Conservation (phyloP, 2,329 filamentous ascomycete species). For the Botrytis hyacinthi region DNA sequence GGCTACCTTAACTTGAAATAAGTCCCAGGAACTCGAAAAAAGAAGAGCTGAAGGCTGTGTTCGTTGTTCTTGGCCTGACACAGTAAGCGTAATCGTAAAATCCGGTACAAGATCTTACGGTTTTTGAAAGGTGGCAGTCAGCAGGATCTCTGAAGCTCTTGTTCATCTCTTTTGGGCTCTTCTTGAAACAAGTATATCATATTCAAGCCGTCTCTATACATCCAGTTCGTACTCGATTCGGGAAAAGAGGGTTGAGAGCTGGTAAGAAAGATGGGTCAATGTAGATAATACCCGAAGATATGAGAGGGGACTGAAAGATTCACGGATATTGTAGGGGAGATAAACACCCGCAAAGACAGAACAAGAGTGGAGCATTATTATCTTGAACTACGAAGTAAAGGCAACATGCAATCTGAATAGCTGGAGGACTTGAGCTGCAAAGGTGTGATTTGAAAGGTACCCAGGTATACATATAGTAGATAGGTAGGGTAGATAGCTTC, state of each 20-base stretch:
- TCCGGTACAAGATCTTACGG: slow-evolving; percentile 12
- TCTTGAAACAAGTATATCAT: slow-evolving; percentile 3
- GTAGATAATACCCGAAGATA: slow-evolving; percentile 4
- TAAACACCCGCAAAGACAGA: slow-evolving; percentile 6
- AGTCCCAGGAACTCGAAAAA: not conserved
- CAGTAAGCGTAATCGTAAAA: slow-evolving; percentile 16
- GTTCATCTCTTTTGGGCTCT: not conserved
- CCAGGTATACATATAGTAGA: not conserved
- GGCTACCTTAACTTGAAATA: slow-evolving; percentile 4
- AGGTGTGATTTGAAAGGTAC: not conserved
- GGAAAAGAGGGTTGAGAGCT: not conserved
- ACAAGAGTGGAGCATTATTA: not conserved
- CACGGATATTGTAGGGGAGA: slow-evolving; percentile 5
- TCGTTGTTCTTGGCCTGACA: slow-evolving; percentile 15
- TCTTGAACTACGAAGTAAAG: not conserved
- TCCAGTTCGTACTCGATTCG: not conserved
- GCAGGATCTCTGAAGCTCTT: not conserved
- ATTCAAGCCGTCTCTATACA: not conserved
- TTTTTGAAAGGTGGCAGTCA: slow-evolving; percentile 4
- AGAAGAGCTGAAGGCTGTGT: slow-evolving; percentile 20
- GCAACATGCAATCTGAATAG: not conserved
- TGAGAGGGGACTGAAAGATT: not conserved
- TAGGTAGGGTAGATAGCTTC: not conserved
- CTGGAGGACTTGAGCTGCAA: not conserved
- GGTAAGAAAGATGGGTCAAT: not conserved